Evolutionary conservation across 805 yeast species (phyloP).

Genomic region (Schizosaccharomyces osmophilus): DNA sequence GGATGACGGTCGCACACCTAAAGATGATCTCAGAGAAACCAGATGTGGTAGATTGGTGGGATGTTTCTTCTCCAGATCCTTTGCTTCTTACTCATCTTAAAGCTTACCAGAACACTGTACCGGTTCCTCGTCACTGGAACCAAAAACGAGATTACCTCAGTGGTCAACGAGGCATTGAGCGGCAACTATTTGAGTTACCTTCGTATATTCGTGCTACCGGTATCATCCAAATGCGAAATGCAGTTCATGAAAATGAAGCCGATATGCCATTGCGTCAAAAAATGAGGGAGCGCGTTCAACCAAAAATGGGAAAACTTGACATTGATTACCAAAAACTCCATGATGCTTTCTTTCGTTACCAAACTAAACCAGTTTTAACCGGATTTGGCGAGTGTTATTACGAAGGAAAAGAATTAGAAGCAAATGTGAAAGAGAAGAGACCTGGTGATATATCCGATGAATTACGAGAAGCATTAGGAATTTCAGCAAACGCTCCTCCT

Average conservation of each 20-base stretch:
- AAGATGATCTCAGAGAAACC: constrained; percentile 41
- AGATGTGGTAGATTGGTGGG: constrained; percentile 63
- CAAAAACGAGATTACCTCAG: constrained; percentile 50
- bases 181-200: constrained; percentile 55
- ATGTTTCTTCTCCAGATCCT: constrained; percentile 68
- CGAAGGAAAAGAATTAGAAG: constrained; percentile 45
- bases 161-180: constrained; percentile 38
- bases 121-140: constrained; percentile 72
- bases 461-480: constrained; percentile 44
- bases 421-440: constrained; percentile 18
- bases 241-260: constrained; percentile 21
- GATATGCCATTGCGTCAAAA: constrained; percentile 36
- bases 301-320: constrained; percentile 65
- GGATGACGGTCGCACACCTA: constrained; percentile 41
- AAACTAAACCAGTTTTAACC: constrained; percentile 46
- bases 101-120: constrained; percentile 37
- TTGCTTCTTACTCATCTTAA: constrained; percentile 38
- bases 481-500: constrained; percentile 33
- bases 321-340: constrained; percentile 61
- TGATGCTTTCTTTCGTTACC: constrained; percentile 68
- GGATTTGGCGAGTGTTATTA: constrained; percentile 54
- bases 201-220: constrained; percentile 60
- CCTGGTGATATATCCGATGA: constrained; percentile 50
- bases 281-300: constrained; percentile 67
- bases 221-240: constrained; percentile 61